Evolutionary conservation across 768 basidiomycete species (phyloP), one percentile per base, ranked within the genome.

Genomic region (Termitomyces titanicus): DNA sequence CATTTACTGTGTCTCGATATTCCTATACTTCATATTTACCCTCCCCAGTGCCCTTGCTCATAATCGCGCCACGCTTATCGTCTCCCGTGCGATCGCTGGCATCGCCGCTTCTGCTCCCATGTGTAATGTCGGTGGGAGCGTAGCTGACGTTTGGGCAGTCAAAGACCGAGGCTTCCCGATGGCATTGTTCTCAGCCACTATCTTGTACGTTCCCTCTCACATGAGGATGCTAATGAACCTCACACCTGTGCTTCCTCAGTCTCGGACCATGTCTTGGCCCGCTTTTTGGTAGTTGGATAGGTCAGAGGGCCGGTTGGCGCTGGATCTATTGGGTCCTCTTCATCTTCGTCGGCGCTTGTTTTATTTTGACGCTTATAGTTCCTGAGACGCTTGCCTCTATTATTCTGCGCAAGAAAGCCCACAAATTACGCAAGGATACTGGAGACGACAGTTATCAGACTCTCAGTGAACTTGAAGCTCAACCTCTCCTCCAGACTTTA

Each of bases 331-430:
- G 78, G 75, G 72, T 78, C 59, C 70, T 76, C 34, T 73, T 78
- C 56, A 74, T 78, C 62, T 73, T 78, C 56, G 64, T 71, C 9
- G 72, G 69, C 6, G 58, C 70, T 22, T 71, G 70, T 48, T 73
- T 70, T 59, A 31, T 69, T 47, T 60, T 76, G 38, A 68, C 73
- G 3, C 58, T 79, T 44, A 68, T 79, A 58, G 74, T 79, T n/a
- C 78, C 79, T 15, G 80, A 83, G 64, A 80, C 79, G 1, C 77
- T 80, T 47, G 75, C 76, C 0, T 77, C 80, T 2, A 66, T 74
- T 5, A 58, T 83, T 11, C 72, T 83, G 9, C 70, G 69, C 6
- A 61, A 67, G 24, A 77, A 78, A 49, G 80, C 79, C 15, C 61
- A 64, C 20, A 64, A 55, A 20, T 62, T 82, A 8, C 71, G 76